Evolutionary conservation across 495 filamentous ascomycete genomes (phyloP).

Genomic region (Daldinia caldariorum): DNA sequence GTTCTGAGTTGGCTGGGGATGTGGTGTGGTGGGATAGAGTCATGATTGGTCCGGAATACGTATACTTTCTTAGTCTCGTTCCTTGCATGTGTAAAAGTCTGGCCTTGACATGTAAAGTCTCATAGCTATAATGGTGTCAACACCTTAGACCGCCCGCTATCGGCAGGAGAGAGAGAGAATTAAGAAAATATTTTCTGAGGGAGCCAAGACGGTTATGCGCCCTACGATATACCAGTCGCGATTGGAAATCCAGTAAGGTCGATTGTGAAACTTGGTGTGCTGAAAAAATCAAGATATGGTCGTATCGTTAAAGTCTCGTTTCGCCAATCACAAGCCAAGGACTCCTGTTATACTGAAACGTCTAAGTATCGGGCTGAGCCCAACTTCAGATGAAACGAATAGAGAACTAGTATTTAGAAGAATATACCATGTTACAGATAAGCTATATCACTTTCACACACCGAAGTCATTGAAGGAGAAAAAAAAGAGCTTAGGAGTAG

Average conservation of each 20-base stretch:
- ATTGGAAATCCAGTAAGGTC: slow-evolving; percentile 31
- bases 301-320: slow-evolving; percentile 32
- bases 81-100: slow-evolving; percentile 35
- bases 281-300: slow-evolving; percentile 28
- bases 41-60: slow-evolving; percentile 26
- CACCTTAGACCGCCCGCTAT: slow-evolving; percentile 21
- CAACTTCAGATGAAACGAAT: slow-evolving; percentile 36
- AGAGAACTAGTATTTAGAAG: slow-evolving; percentile 1
- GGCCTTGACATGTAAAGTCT: slow-evolving; percentile 22
- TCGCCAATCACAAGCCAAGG: slow-evolving; percentile 36
- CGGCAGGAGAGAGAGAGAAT: slow-evolving; percentile 12
- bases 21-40: slow-evolving; percentile 19
- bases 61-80: slow-evolving; percentile 27
- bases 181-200: slow-evolving; percentile 9
- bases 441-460: slow-evolving; percentile 15
- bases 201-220: slow-evolving; percentile 16
- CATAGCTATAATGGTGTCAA: slow-evolving; percentile 25
- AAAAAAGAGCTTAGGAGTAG: slow-evolving; percentile 10
- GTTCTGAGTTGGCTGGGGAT: slow-evolving; percentile 33
- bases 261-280: slow-evolving; percentile 34
- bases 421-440: slow-evolving; percentile 21
- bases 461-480: not conserved
- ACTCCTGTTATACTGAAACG: slow-evolving; percentile 40
- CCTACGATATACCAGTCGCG: slow-evolving; percentile 10
- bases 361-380: slow-evolving; percentile 9